Conservation (phyloP, 208 protist genomes). For the Leishmania turanica region DNA sequence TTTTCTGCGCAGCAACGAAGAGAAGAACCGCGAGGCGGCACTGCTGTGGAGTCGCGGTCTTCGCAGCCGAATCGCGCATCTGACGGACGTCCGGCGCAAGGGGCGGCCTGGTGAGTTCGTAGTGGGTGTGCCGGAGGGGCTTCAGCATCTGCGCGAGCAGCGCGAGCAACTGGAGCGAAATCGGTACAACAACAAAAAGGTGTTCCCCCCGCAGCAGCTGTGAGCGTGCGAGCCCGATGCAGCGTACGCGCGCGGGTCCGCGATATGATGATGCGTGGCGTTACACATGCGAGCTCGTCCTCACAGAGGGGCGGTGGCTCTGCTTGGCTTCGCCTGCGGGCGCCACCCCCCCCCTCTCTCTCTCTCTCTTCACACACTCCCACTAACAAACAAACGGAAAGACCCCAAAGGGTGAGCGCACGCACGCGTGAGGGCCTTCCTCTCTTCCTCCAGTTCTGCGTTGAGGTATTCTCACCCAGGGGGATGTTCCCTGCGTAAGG, state of each 20-base stretch:
- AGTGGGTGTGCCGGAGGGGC: slow-evolving; percentile 87
- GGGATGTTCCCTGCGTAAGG: not conserved
- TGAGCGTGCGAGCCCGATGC: not conserved
- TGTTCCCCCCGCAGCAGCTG: slow-evolving; percentile 81
- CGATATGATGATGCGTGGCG: not conserved
- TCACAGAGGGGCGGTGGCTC: not conserved
- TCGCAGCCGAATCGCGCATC: slow-evolving; percentile 65
- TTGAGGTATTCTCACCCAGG: not conserved
- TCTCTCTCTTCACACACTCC: not conserved
- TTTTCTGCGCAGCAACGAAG: slow-evolving; percentile 63
- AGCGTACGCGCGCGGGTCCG: not conserved
- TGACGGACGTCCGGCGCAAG: slow-evolving; percentile 84
- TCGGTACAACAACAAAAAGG: slow-evolving; percentile 55
- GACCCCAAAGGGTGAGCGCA: not conserved
- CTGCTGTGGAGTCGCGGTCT: slow-evolving; percentile 65
- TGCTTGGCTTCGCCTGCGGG: not conserved
- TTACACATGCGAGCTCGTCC: not conserved
- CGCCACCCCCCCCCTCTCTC: no score
- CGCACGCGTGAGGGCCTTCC: not conserved
- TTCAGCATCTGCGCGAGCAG: slow-evolving; percentile 78
- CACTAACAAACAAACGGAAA: not conserved
- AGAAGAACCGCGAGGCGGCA: slow-evolving; percentile 67
- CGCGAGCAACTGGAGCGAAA: slow-evolving; percentile 78
- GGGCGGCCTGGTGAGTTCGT: slow-evolving; percentile 86
- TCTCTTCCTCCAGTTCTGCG: not conserved